phyloP scores from a whole-genome alignment of 306 rosid species.

The Arachis hypogaea region DNA sequence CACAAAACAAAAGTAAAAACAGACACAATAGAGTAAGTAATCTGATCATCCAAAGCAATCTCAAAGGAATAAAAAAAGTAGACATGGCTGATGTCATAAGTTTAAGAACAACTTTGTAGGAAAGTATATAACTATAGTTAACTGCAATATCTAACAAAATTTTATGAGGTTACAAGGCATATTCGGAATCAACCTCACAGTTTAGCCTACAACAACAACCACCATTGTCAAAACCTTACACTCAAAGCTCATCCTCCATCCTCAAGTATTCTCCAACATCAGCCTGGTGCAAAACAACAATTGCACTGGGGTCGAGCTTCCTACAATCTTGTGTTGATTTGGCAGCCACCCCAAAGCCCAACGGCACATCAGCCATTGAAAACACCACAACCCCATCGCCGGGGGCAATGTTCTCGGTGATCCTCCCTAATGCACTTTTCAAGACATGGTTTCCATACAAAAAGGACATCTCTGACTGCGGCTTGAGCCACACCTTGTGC shows the following conservation, averaged over 20 bases:
- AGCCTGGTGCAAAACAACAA: constrained; percentile 83
- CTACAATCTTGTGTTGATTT: constrained; percentile 93
- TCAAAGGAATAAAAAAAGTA: neutral
- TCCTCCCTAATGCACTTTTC: constrained; percentile 85
- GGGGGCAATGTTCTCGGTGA: constrained; percentile 69
- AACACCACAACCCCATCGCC: constrained; percentile 93
- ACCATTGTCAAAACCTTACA: neutral
- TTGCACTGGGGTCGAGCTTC: constrained; percentile 90
- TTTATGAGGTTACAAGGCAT: constrained; percentile 10
- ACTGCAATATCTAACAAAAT: neutral
- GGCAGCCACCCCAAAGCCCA: constrained; percentile 89
- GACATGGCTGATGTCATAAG: too few relatives aligned
- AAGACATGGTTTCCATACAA: constrained; percentile 84
- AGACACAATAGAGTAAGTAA: neutral
- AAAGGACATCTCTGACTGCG: constrained; percentile 85
- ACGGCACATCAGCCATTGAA: constrained; percentile 85
- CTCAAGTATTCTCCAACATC: constrained; percentile 95
- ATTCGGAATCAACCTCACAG: neutral
- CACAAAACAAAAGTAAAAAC: neutral
- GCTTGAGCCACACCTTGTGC: constrained; percentile 95
- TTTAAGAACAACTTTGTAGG: neutral
- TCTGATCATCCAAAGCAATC: neutral
- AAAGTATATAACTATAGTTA: neutral
- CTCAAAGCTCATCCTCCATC: constrained; percentile 90
- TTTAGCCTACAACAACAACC: constrained; percentile 15